Conservation (phyloP, 352 stramenopile genomes). For the Phytophthora nicotianae region DNA sequence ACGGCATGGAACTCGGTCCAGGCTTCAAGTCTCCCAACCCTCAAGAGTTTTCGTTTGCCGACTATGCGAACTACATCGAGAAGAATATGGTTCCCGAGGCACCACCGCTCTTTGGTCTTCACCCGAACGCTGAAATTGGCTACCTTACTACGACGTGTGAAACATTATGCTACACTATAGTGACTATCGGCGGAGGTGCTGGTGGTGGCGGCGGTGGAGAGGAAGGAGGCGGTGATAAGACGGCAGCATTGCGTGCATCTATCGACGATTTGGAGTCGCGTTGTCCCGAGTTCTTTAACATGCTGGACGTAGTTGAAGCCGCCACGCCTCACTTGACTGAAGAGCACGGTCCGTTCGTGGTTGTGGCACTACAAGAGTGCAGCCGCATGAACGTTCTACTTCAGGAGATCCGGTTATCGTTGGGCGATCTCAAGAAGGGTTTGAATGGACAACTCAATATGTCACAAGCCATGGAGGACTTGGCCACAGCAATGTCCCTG, state of each 20-base stretch:
- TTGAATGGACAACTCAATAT: constrained; percentile 97
- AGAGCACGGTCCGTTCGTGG: constrained; percentile 93
- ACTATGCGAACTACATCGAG: constrained; percentile 93
- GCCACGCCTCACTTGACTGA: constrained; percentile 88
- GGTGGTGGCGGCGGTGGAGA: constrained; percentile 38
- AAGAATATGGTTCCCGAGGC: constrained; percentile 93
- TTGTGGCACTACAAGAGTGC: constrained; percentile 95
- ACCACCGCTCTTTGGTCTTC: constrained; percentile 93
- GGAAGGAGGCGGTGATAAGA: constrained; percentile 75
- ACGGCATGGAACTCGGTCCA: constrained; percentile 92
- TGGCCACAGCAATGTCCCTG: constrained; percentile 90
- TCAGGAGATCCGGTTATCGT: constrained; percentile 90
- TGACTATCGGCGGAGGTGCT: constrained; percentile 88
- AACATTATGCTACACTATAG: constrained; percentile 93
- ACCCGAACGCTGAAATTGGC: constrained; percentile 95
- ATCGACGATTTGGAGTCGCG: constrained; percentile 93
- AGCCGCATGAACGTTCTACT: constrained; percentile 94
- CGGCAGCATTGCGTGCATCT: constrained; percentile 69
- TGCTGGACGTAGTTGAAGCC: constrained; percentile 91
- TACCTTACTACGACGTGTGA: constrained; percentile 94
- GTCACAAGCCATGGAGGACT: constrained; percentile 94
- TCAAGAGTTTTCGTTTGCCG: constrained; percentile 78
- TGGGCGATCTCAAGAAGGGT: constrained; percentile 95
- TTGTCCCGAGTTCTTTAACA: constrained; percentile 92
- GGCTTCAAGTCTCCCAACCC: constrained; percentile 94